phyloP scores from a whole-genome alignment of 2,329 filamentous ascomycete genomes.

The Colletotrichum paranaense region DNA sequence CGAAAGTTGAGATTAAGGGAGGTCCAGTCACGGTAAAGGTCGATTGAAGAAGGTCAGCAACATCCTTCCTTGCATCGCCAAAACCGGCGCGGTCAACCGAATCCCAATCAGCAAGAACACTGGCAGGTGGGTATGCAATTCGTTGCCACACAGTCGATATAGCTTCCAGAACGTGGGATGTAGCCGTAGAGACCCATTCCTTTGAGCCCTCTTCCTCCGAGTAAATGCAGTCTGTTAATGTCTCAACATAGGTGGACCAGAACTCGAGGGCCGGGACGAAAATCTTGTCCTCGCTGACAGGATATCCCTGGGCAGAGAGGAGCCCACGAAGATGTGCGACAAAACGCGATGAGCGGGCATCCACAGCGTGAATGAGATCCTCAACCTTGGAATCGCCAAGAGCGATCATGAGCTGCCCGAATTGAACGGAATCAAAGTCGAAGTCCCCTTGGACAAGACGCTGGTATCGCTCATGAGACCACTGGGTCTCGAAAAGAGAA shows the following conservation, averaged over 20 bases:
- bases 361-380: conserved; percentile 64
- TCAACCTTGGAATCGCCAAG: conserved; percentile 75
- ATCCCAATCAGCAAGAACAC: conserved; percentile 74
- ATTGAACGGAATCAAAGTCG: conserved; percentile 73
- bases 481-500: conserved; percentile 69
- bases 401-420: conserved; percentile 74
- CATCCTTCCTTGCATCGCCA: conserved; percentile 79
- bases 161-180: conserved; percentile 70
- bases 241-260: conserved; percentile 82
- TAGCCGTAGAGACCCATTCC: conserved; percentile 69
- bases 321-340: conserved; percentile 72
- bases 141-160: conserved; percentile 76
- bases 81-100: conserved; percentile 75
- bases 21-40: conserved; percentile 72
- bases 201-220: conserved; percentile 58
- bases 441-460: conserved; percentile 69
- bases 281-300: conserved; percentile 78
- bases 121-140: conserved; percentile 72
- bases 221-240: conserved; percentile 68
- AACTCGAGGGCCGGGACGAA: conserved; percentile 83
- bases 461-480: conserved; percentile 67
- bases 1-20: conserved; percentile 67
- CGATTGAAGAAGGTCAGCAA: conserved; percentile 81
- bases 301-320: conserved; percentile 72
- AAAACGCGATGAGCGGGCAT: conserved; percentile 63